These are phyloP conservation scores for Phialophora tarda DNA, from an alignment of 2,329 filamentous ascomycete species.

Conservation along the genomic window DNA sequence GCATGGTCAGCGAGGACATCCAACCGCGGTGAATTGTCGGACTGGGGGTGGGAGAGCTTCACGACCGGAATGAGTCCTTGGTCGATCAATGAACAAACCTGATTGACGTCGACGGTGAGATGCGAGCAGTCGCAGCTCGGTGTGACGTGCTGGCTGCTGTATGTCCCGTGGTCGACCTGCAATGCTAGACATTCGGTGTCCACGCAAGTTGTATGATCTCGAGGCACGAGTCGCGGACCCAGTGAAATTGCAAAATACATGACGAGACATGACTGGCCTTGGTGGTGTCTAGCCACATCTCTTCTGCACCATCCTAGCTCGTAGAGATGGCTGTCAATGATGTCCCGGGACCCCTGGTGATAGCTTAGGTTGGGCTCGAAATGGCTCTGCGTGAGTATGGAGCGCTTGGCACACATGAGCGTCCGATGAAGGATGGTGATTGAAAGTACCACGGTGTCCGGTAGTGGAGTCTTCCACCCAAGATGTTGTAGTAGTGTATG, in stretches of 20 bases:
- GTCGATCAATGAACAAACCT: slow-evolving; percentile 9
- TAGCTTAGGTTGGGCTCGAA: slow-evolving; percentile 9
- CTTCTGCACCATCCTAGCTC: slow-evolving; percentile 9
- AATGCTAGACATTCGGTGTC: slow-evolving; percentile 10
- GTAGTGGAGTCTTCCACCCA: slow-evolving; percentile 10
- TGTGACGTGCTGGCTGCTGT: slow-evolving; percentile 3
- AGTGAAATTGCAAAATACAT: slow-evolving; percentile 8
- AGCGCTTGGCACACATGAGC: slow-evolving; percentile 6
- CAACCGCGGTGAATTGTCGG: neutral
- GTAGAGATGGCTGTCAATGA: slow-evolving; percentile 3
- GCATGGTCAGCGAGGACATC: neutral
- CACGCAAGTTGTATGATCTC: slow-evolving; percentile 7
- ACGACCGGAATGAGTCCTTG: neutral
- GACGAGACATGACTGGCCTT: slow-evolving; percentile 10
- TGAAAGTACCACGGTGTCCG: slow-evolving; percentile 5
- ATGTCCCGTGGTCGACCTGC: slow-evolving; percentile 12
- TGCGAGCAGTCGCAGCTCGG: slow-evolving; percentile 5
- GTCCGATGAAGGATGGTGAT: slow-evolving; percentile 10
- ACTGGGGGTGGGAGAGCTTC: neutral
- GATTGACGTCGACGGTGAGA: neutral
- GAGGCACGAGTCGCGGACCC: neutral
- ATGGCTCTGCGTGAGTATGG: slow-evolving; percentile 3
- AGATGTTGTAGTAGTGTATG: neutral
- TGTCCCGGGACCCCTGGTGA: neutral
- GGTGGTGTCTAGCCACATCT: slow-evolving; percentile 9